These are phyloP conservation scores for Heritiera fomes DNA, from an alignment of 345 rosid genomes.

Conservation along the genomic window DNA sequence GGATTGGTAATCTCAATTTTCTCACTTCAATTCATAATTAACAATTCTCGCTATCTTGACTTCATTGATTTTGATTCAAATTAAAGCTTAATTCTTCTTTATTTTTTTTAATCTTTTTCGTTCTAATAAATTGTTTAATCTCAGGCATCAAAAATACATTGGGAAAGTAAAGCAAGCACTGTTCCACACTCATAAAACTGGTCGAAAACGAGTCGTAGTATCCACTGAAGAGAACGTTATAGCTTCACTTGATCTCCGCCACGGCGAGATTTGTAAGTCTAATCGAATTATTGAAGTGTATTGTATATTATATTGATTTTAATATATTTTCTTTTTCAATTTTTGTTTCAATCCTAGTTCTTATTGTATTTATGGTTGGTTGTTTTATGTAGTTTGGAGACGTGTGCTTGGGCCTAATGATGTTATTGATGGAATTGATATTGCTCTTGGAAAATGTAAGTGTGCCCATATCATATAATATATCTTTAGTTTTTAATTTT, in stretches of 20 bases:
- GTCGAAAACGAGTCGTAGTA: conserved; percentile 92
- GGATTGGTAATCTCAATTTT: conserved; percentile 68
- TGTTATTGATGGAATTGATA: conserved; percentile 67
- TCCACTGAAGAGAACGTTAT: conserved; percentile 93
- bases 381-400: conserved; percentile 74
- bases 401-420: conserved; percentile 78
- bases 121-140: conserved; percentile 15
- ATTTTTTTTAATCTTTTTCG: neutral
- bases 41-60: neutral
- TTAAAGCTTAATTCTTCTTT: conserved; percentile 3
- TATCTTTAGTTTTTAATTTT: neutral
- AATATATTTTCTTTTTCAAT: neutral
- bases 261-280: conserved; percentile 80
- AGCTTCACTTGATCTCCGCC: conserved; percentile 97
- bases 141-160: conserved; percentile 84
- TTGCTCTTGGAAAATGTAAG: conserved; percentile 87
- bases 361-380: neutral
- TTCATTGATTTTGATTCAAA: neutral
- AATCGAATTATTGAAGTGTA: neutral
- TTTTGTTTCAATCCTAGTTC: neutral
- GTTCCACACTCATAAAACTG: conserved; percentile 94
- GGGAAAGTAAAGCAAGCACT: conserved; percentile 97
- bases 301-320: neutral
- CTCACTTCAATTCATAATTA: neutral
- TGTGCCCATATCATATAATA: neutral